Conservation (phyloP, 2,329 filamentous ascomycete species). For the Aureobasidium musti region DNA sequence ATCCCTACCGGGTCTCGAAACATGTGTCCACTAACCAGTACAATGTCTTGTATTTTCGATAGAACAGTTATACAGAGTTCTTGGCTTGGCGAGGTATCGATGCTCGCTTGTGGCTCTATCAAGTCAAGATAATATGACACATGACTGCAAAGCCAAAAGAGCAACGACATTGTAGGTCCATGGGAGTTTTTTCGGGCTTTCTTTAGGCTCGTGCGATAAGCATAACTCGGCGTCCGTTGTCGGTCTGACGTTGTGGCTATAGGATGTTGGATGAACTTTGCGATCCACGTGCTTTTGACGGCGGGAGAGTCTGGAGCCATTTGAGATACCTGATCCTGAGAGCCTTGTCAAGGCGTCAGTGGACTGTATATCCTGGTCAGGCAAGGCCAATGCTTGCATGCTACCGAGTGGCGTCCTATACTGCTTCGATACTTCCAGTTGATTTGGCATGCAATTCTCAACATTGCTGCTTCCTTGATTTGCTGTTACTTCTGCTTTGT, state of each 20-base stretch:
- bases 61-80: constrained; percentile 21
- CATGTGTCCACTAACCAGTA: constrained; percentile 12
- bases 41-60: constrained; percentile 28
- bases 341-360: background rate
- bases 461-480: background rate
- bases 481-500: background rate
- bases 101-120: constrained; percentile 1
- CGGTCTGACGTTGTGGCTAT: constrained; percentile 14
- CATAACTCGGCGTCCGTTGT: constrained; percentile 24
- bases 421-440: background rate
- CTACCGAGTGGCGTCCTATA: constrained; percentile 16
- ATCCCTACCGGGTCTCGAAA: constrained; percentile 1
- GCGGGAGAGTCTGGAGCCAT: background rate
- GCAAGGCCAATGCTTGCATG: constrained; percentile 11
- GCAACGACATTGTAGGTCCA: background rate
- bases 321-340: background rate
- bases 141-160: constrained; percentile 8
- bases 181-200: no score
- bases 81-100: background rate
- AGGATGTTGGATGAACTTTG: constrained; percentile 19
- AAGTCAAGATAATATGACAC: constrained; percentile 19
- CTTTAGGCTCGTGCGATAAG: constrained; percentile 21
- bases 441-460: constrained; percentile 13
- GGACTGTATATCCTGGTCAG: background rate
- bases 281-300: constrained; percentile 10